phyloP scores from a whole-genome alignment of 1,284 basidiomycete genomes.

The Pascua guehoae region DNA sequence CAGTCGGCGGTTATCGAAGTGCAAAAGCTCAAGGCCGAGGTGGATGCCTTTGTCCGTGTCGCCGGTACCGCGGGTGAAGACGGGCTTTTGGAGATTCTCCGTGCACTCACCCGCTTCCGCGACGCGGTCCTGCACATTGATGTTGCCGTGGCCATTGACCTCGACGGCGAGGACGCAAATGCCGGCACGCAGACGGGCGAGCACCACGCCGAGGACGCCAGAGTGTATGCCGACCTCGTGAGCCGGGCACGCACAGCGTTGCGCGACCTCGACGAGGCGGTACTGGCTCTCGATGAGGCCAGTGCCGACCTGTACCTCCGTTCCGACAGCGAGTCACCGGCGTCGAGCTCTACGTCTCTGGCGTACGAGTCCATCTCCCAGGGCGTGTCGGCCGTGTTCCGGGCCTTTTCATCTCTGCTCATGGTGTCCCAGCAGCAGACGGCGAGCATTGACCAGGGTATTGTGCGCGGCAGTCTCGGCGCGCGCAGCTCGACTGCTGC shows the following conservation, averaged over 20 bases:
- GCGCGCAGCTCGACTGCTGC: conserved; percentile 2
- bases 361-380: conserved; percentile 8
- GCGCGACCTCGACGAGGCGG: conserved; percentile 32
- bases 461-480: conserved; percentile 29
- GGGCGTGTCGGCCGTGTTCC: conserved; percentile 22
- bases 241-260: conserved; percentile 31
- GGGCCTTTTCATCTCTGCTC: conserved; percentile 27
- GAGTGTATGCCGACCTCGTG: conserved; percentile 38
- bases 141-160: conserved; percentile 44
- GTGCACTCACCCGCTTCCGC: conserved; percentile 20
- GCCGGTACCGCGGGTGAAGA: conserved; percentile 5
- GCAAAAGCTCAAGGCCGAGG: conserved; percentile 24
- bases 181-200: conserved; percentile 7
- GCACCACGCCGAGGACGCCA: conserved; percentile 21
- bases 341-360: neutral
- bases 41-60: conserved; percentile 16
- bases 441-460: conserved; percentile 25
- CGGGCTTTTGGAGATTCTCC: conserved; percentile 22
- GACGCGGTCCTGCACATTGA: conserved; percentile 31
- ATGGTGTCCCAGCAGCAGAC: conserved; percentile 33
- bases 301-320: conserved; percentile 16
- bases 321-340: conserved; percentile 1
- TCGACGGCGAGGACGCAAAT: conserved; percentile 35
- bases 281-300: conserved; percentile 15
- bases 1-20: conserved; percentile 24